These are phyloP conservation scores for Trypanosoma avium DNA, from an alignment of 208 protist species.

Conservation along the genomic window DNA sequence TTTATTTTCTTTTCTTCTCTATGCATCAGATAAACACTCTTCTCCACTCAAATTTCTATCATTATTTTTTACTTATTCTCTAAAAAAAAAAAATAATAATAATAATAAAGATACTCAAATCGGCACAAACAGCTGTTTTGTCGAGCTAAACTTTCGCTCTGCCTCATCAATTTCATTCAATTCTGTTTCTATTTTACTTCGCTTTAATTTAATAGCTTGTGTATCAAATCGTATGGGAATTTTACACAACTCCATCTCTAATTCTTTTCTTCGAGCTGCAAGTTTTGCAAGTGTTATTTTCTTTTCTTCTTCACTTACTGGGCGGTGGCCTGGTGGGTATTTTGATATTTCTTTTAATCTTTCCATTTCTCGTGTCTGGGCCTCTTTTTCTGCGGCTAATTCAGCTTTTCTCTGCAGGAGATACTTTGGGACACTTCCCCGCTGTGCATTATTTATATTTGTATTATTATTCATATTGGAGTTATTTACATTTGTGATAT, in stretches of 20 bases:
- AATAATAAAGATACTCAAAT: slow-evolving; percentile 20
- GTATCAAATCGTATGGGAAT: slow-evolving; percentile 89
- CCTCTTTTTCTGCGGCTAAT: slow-evolving; percentile 69
- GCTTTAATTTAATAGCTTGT: slow-evolving; percentile 55
- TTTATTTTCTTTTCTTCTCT: slow-evolving; percentile 3
- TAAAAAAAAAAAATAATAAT: too few species aligned
- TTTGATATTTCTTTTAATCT: slow-evolving; percentile 59
- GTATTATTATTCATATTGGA: too few species aligned
- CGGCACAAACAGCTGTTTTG: slow-evolving; percentile 70
- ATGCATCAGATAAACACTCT: not conserved
- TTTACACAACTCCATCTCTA: slow-evolving; percentile 76
- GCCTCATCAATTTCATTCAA: slow-evolving; percentile 66
- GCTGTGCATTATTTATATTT: slow-evolving; percentile 14
- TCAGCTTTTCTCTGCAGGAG: slow-evolving; percentile 82
- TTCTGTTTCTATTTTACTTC: slow-evolving; percentile 68
- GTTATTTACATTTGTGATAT: slow-evolving; percentile 2
- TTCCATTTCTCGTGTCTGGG: slow-evolving; percentile 48
- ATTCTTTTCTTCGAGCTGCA: slow-evolving; percentile 52
- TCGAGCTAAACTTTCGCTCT: slow-evolving; percentile 64
- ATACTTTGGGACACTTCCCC: slow-evolving; percentile 68
- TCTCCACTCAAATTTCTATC: not conserved
- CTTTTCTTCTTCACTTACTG: slow-evolving; percentile 77
- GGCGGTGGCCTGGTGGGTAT: slow-evolving; percentile 79
- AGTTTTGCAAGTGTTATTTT: slow-evolving; percentile 55
- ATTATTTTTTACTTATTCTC: not conserved